Conservation (phyloP, 1,284 basidiomycete genomes). For the Marasmius tenuissimus region DNA sequence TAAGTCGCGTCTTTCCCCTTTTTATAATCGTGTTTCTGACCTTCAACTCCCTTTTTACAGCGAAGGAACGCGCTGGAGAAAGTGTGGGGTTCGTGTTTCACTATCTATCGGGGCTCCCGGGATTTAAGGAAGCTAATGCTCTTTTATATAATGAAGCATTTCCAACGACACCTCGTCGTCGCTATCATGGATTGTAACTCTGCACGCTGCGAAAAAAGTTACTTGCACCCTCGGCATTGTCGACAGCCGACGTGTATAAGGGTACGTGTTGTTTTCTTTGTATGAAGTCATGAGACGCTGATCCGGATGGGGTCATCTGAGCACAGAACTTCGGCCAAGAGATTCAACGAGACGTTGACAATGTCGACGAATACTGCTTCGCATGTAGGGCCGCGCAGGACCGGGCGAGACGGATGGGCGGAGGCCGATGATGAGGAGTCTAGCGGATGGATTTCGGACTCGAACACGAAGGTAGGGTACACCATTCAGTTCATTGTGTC, state of each 20-base stretch:
- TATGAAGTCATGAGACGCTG: not conserved
- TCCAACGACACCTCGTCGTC: constrained; percentile 66
- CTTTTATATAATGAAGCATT: constrained; percentile 47
- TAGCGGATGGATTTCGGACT: too few relatives aligned
- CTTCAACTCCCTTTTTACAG: constrained; percentile 32
- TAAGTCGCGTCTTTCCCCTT: constrained; percentile 28
- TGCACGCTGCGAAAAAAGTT: constrained; percentile 59
- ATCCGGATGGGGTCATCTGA: constrained; percentile 4
- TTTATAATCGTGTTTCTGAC: not conserved
- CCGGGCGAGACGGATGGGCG: constrained; percentile 19
- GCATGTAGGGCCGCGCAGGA: constrained; percentile 49
- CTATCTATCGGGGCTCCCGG: not conserved
- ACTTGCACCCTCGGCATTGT: constrained; percentile 56
- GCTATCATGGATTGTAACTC: constrained; percentile 71
- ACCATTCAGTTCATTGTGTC: too few relatives aligned
- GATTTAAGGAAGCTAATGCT: constrained; percentile 2
- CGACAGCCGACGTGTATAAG: constrained; percentile 48
- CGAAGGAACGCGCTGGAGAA: constrained; percentile 69
- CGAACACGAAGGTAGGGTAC: too few relatives aligned
- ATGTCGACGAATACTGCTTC: constrained; percentile 56
- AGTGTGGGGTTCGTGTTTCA: constrained; percentile 55
- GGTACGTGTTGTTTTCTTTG: constrained; percentile 35
- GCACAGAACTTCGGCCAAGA: constrained; percentile 53
- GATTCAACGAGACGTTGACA: constrained; percentile 55
- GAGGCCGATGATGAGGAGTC: not conserved